Conservation (phyloP, 495 filamentous ascomycete species). For the Pseudevernia furfuracea region DNA sequence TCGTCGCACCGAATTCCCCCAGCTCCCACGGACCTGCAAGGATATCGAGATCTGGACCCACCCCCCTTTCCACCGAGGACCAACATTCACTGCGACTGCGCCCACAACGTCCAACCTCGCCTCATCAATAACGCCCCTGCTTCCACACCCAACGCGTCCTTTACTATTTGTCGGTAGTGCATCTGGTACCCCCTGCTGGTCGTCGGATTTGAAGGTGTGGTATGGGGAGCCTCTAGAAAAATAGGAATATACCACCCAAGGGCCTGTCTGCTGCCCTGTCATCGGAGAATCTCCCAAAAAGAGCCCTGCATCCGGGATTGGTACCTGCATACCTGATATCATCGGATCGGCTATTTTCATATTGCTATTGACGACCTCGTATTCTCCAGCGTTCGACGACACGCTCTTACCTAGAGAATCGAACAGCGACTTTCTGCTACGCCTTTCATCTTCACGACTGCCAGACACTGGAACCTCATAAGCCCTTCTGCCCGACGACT, state of each 20-base stretch:
- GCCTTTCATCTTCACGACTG: background rate
- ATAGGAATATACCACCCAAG: background rate
- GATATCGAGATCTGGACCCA: background rate
- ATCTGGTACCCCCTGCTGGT: background rate
- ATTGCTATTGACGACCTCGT: background rate
- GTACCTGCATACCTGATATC: constrained; percentile 11
- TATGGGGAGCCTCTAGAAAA: constrained; percentile 5
- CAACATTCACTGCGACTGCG: constrained; percentile 16
- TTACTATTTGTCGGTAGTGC: background rate
- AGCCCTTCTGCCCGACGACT: background rate
- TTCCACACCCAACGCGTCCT: constrained; percentile 11
- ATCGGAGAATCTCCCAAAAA: constrained; percentile 13
- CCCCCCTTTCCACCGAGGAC: constrained; percentile 8
- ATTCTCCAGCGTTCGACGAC: background rate
- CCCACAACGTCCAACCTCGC: constrained; percentile 1
- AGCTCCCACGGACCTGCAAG: background rate
- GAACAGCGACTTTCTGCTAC: background rate
- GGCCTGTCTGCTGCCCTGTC: constrained; percentile 1
- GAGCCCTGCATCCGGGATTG: constrained; percentile 13
- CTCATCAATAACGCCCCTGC: constrained; percentile 6
- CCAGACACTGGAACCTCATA: background rate
- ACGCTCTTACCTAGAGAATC: background rate
- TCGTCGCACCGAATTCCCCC: background rate
- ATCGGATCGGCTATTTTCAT: background rate
- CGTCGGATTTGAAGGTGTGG: background rate